These are phyloP conservation scores for Bipolaris zeicola DNA, from an alignment of 2,329 filamentous ascomycete genomes.

Conservation along the genomic window DNA sequence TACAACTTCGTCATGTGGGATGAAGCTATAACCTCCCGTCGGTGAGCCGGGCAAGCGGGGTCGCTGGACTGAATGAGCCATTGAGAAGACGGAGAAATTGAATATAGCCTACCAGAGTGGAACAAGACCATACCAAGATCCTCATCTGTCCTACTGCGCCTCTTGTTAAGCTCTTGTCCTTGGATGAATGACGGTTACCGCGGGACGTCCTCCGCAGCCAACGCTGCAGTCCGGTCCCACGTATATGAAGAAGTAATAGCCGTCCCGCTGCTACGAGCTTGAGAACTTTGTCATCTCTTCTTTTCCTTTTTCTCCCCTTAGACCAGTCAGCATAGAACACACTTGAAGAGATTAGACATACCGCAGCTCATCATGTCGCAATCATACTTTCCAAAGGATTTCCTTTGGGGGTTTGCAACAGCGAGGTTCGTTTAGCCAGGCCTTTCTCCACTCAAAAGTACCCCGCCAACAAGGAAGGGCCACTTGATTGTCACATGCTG, in stretches of 20 bases:
- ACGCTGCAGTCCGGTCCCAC: slow-evolving; percentile 20
- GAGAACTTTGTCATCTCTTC: neutral
- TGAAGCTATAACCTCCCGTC: slow-evolving; percentile 21
- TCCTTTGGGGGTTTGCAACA: slow-evolving; percentile 51
- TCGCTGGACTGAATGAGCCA: slow-evolving; percentile 20
- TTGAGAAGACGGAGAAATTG: slow-evolving; percentile 28
- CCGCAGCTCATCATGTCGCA: slow-evolving; percentile 39
- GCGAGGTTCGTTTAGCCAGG: slow-evolving; percentile 44
- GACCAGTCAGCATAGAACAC: slow-evolving; percentile 1
- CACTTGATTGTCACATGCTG: slow-evolving; percentile 22
- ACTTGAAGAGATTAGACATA: slow-evolving; percentile 1
- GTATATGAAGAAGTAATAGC: slow-evolving; percentile 41
- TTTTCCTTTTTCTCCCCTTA: neutral
- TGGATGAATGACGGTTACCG: slow-evolving; percentile 43
- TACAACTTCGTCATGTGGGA: slow-evolving; percentile 31
- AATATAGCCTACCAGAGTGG: slow-evolving; percentile 22
- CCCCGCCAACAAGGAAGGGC: slow-evolving; percentile 26
- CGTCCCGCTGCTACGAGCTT: slow-evolving; percentile 23
- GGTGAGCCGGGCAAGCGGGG: slow-evolving; percentile 24
- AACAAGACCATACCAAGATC: slow-evolving; percentile 24
- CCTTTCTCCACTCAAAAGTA: slow-evolving; percentile 22
- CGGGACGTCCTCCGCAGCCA: slow-evolving; percentile 45
- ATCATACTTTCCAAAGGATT: slow-evolving; percentile 47
- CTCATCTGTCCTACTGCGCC: slow-evolving; percentile 33
- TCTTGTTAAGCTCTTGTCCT: slow-evolving; percentile 33